These are phyloP conservation scores for Penicillium coffeae DNA, from an alignment of 495 filamentous ascomycete genomes.

Conservation along the genomic window DNA sequence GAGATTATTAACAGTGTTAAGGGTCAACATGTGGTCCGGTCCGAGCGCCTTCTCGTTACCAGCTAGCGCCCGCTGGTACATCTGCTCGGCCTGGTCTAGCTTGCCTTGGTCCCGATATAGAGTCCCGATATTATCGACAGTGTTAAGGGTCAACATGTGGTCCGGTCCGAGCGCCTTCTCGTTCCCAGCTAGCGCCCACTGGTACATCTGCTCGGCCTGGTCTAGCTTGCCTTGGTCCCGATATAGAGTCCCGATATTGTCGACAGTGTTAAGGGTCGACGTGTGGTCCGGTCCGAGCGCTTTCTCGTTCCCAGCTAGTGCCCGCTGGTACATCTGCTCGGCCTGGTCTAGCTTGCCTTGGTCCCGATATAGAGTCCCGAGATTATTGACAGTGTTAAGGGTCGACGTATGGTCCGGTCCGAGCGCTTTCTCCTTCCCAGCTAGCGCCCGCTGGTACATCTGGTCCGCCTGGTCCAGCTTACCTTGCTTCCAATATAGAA, in stretches of 20 bases:
- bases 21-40: too few species aligned
- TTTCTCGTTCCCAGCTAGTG: not conserved
- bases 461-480: slow-evolving; percentile 36
- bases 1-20: too few species aligned
- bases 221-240: slow-evolving; percentile 2
- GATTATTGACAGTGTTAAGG: slow-evolving; percentile 11
- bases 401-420: slow-evolving; percentile 33
- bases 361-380: not conserved
- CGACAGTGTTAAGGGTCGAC: not conserved
- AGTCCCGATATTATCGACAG: too few species aligned
- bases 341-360: not conserved
- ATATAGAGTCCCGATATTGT: slow-evolving; percentile 11
- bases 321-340: not conserved
- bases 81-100: slow-evolving; percentile 6
- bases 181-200: slow-evolving; percentile 5
- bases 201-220: slow-evolving; percentile 6
- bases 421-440: slow-evolving; percentile 27
- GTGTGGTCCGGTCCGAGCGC: not conserved
- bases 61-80: slow-evolving; percentile 9
- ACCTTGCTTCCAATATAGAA: too few species aligned
- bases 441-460: slow-evolving; percentile 21
- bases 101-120: too few species aligned
- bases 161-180: slow-evolving; percentile 4
- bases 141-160: slow-evolving; percentile 2
- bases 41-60: slow-evolving; percentile 8